Evolutionary conservation across 768 basidiomycete genomes (phyloP), one percentile per base, ranked within the genome.

Genomic region (Tylopilus rubrobrunneus): DNA sequence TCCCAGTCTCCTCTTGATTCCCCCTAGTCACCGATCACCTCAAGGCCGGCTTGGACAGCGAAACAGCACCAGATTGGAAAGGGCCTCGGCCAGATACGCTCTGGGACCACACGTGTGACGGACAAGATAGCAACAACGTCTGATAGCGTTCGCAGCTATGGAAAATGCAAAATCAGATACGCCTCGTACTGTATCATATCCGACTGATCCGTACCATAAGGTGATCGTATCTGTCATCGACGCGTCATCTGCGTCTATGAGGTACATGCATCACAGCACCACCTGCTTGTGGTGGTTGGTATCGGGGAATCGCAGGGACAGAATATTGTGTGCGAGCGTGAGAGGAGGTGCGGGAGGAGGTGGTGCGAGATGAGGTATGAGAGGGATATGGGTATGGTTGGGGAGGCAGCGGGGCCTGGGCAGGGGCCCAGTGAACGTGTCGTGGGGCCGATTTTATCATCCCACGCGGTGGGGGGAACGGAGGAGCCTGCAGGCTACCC

Each of bases 401-500:
- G 6, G 54, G 19, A 7, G 66, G 66, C 0, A 63, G 51, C 9
- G 64, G 56, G 1, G 64, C 66, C 48, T 67, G 65, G n/a, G 66
- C 63, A 23, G 65, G 65, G 1, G 62, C 66, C 65, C 65, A 67
- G 53, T 67, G 65, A 5, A 67, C 65, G 46, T 63, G 65, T 31
- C 66, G 51, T 34, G 63, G 49, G 21, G 56, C 62, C 10, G 51
- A 31, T 42, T 34, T 59, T 1, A 53, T 12, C 23, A 29, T 56
- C 8, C 64, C 61, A 29, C 61, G 61, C 52, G 65, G 66, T 7
- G 61, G 58, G 3, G 64, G 64, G 42, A 57, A 62, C 0, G 66
- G 52, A 28, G 64, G 66, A 2, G 40, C 55, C 7, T 46, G 55
- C 1, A 56, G 61, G 27, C 42, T 33, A 15, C 37, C 36, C 15